Conservation (phyloP, 2,329 filamentous ascomycete species). For the Lojkania enalia region DNA sequence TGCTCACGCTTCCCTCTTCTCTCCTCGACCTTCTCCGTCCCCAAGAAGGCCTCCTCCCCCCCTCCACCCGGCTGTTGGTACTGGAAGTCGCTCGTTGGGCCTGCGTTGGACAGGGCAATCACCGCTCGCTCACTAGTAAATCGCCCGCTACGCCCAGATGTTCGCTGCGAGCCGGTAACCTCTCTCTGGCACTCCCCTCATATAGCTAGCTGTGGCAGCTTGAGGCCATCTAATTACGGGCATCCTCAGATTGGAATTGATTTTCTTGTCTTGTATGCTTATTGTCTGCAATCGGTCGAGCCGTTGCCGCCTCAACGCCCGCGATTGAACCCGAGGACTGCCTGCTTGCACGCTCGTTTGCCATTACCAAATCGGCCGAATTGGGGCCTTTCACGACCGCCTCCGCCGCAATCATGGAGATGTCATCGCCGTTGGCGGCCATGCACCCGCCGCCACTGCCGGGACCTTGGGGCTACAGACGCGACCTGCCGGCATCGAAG, state of each 20-base stretch:
- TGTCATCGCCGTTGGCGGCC: constrained; percentile 89
- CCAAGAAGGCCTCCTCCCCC: constrained; percentile 40
- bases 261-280: constrained; percentile 46
- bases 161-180: constrained; percentile 27
- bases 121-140: constrained; percentile 23
- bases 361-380: constrained; percentile 10
- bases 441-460: constrained; percentile 73
- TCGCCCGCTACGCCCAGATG: constrained; percentile 21
- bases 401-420: constrained; percentile 67
- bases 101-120: constrained; percentile 21
- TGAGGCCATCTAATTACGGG: constrained; percentile 29
- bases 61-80: constrained; percentile 26
- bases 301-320: constrained; percentile 21
- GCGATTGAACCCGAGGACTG: constrained; percentile 19
- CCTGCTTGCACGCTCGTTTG: constrained; percentile 20
- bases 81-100: constrained; percentile 30
- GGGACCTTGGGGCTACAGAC: constrained; percentile 64
- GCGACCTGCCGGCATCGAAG: constrained; percentile 59
- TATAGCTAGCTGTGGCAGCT: constrained; percentile 15
- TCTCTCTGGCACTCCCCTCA: constrained; percentile 19
- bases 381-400: constrained; percentile 6
- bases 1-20: constrained; percentile 30
- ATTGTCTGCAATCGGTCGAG: constrained; percentile 24
- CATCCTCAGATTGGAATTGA: constrained; percentile 47
- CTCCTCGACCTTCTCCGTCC: constrained; percentile 44